Percentiles rank a stretch among this genome's conserved stretches.
phyloP scores from a whole-genome alignment of 495 filamentous ascomycete genomes.

The Friedmanniomyces endolithicus region DNA sequence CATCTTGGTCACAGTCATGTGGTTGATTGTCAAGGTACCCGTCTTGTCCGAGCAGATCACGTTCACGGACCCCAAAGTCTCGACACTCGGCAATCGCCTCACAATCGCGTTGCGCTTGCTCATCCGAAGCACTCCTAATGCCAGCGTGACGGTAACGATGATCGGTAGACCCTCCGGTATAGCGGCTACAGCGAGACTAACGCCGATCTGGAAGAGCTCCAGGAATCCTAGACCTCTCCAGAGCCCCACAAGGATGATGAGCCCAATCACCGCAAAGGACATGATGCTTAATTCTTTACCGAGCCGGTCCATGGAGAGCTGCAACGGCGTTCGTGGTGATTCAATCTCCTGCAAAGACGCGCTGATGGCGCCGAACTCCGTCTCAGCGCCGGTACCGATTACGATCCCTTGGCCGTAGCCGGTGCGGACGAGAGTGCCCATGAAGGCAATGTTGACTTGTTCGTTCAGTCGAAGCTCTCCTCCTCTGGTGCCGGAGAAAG shows the following conservation, averaged over 20 bases:
- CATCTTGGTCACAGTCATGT: constrained; percentile 95
- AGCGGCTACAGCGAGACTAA: constrained; percentile 90
- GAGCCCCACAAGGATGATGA: constrained; percentile 82
- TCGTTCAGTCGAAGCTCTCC: constrained; percentile 53
- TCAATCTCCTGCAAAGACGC: constrained; percentile 86
- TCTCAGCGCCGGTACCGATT: constrained; percentile 81
- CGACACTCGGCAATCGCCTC: constrained; percentile 85
- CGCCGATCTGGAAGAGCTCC: constrained; percentile 95
- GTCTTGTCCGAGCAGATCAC: constrained; percentile 99
- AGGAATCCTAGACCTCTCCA: constrained; percentile 78
- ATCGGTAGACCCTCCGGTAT: constrained; percentile 96
- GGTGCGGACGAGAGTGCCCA: constrained; percentile 92
- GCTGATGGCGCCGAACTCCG: constrained; percentile 94
- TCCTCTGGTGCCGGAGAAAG: constrained; percentile 41
- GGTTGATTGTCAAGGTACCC: constrained; percentile 88
- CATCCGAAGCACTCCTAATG: constrained; percentile 90
- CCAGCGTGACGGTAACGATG: constrained; percentile 93
- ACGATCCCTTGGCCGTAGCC: constrained; percentile 95
- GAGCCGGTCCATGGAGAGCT: constrained; percentile 91
- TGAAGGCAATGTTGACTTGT: constrained; percentile 82
- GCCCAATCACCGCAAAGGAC: constrained; percentile 84
- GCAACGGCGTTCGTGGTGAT: constrained; percentile 83
- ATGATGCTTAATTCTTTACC: constrained; percentile 90
- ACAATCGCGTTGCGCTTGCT: constrained; percentile 88
- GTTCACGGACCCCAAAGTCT: constrained; percentile 95